Conservation (phyloP, 306 rosid genomes). For the Fagus crenata region DNA sequence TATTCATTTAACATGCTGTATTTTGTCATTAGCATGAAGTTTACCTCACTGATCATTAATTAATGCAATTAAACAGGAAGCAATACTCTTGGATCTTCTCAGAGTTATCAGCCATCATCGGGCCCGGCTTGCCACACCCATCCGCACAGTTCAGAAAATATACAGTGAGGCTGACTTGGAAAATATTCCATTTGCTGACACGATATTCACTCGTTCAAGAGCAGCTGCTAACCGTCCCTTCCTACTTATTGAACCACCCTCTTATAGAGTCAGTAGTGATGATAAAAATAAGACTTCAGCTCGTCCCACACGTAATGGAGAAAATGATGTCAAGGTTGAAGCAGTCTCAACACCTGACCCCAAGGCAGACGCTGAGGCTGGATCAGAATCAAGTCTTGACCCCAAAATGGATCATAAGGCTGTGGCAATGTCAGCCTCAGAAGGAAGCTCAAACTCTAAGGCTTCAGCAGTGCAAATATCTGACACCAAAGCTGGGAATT, state of each 20-base stretch:
- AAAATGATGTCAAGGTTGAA: conserved; percentile 58
- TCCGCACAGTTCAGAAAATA: conserved; percentile 92
- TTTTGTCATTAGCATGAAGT: conserved; percentile 19
- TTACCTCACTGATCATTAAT: conserved; percentile 22
- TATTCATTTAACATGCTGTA: neutral
- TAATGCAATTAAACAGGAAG: conserved; percentile 72
- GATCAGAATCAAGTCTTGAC: conserved; percentile 17
- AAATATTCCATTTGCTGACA: conserved; percentile 72
- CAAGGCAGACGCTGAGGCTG: conserved; percentile 26
- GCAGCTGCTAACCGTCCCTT: conserved; percentile 55
- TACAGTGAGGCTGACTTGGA: conserved; percentile 72
- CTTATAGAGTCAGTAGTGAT: conserved; percentile 70
- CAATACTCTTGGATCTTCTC: conserved; percentile 89
- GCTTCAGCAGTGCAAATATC: conserved; percentile 42
- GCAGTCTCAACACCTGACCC: conserved; percentile 42
- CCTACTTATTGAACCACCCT: conserved; percentile 81
- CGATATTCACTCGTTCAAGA: conserved; percentile 56
- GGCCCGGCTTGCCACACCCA: conserved; percentile 93
- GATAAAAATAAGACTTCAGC: conserved; percentile 66
- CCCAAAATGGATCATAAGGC: conserved; percentile 48
- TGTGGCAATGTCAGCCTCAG: conserved; percentile 35
- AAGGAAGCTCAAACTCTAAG: conserved; percentile 33
- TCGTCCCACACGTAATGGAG: conserved; percentile 54
- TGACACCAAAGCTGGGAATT: conserved; percentile 39
- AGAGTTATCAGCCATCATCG: conserved; percentile 91